These are phyloP conservation scores for Aspergillus carlsbadensis DNA, from an alignment of 495 filamentous ascomycete genomes.

Conservation along the genomic window DNA sequence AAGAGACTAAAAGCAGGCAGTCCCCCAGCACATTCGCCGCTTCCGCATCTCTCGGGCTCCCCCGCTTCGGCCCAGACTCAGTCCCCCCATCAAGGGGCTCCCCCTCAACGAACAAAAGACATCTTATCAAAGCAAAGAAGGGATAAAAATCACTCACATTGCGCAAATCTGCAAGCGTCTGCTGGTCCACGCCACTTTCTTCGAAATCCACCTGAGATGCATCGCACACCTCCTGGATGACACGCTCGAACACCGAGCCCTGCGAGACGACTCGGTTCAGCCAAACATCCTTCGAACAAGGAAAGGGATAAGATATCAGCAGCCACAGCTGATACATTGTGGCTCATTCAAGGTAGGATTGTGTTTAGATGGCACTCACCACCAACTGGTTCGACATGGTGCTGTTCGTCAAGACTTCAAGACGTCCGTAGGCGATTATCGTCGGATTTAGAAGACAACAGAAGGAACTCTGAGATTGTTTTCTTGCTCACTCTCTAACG, in stretches of 20 bases:
- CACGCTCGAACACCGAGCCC: constrained; percentile 81
- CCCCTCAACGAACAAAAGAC: constrained; percentile 4
- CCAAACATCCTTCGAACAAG: constrained; percentile 18
- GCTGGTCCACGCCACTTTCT: constrained; percentile 86
- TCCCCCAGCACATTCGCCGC: constrained; percentile 37
- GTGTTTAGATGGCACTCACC: constrained; percentile 50
- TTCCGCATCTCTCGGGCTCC: constrained; percentile 41
- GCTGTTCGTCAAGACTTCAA: constrained; percentile 14
- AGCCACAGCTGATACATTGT: constrained; percentile 6
- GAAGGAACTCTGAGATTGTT: constrained; percentile 3
- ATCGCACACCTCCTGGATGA: constrained; percentile 90
- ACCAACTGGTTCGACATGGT: constrained; percentile 65
- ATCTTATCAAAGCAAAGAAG: constrained; percentile 16
- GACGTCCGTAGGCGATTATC: constrained; percentile 10
- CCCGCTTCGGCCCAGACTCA: constrained; percentile 27
- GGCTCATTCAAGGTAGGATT: constrained; percentile 16
- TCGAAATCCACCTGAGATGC: constrained; percentile 92
- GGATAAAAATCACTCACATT: constrained; percentile 57
- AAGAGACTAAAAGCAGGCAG: constrained; percentile 39
- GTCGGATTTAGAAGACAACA: constrained; percentile 8
- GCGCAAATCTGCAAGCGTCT: constrained; percentile 78
- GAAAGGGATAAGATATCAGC: constrained; percentile 18
- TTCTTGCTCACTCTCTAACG: constrained; percentile 13
- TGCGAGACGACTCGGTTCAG: constrained; percentile 42
- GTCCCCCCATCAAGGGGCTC: constrained; percentile 4